phyloP scores from a whole-genome alignment of 805 yeast genomes.

The Brettanomyces custersianus region DNA sequence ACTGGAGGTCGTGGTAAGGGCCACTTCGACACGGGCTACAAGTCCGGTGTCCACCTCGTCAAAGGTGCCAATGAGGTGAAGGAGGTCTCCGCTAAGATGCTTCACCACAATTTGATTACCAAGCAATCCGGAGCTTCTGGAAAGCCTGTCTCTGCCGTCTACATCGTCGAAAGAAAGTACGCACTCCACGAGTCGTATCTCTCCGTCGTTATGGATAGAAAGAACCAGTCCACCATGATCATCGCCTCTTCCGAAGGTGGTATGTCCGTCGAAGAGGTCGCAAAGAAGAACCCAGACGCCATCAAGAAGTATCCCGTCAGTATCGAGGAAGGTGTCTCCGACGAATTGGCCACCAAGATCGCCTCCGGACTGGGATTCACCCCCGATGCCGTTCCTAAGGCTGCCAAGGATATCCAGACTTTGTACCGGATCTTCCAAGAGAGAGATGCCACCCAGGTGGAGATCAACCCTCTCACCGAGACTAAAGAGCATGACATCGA shows the following conservation, averaged over 20 bases:
- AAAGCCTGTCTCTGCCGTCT: constrained; percentile 93
- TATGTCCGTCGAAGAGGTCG: constrained; percentile 99
- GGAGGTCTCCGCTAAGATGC: constrained; percentile 81
- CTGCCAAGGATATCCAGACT: constrained; percentile 79
- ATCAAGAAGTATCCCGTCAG: constrained; percentile 82
- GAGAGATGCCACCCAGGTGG: constrained; percentile 95
- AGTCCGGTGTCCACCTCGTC: constrained; percentile 94
- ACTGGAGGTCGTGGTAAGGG: constrained; percentile 99
- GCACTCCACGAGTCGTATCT: constrained; percentile 93
- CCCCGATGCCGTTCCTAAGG: constrained; percentile 66
- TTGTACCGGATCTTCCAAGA: constrained; percentile 84
- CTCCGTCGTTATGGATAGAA: constrained; percentile 92
- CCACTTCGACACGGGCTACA: constrained; percentile 87
- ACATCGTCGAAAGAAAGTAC: constrained; percentile 89
- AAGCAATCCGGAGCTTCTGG: constrained; percentile 98
- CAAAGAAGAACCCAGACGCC: constrained; percentile 81
- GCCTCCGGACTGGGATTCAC: constrained; percentile 81
- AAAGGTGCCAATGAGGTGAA: constrained; percentile 78
- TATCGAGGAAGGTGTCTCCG: constrained; percentile 72
- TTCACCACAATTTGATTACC: constrained; percentile 87
- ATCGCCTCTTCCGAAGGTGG: constrained; percentile 98
- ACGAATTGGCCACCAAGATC: constrained; percentile 61
- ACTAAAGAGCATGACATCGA: constrained; percentile 81
- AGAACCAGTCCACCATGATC: constrained; percentile 79
- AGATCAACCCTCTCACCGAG: constrained; percentile 96